A percentile compares a stretch with the other conserved stretches of the same genome.
Conservation (phyloP, 2,329 filamentous ascomycete genomes). For the Ceratocystis papillata region DNA sequence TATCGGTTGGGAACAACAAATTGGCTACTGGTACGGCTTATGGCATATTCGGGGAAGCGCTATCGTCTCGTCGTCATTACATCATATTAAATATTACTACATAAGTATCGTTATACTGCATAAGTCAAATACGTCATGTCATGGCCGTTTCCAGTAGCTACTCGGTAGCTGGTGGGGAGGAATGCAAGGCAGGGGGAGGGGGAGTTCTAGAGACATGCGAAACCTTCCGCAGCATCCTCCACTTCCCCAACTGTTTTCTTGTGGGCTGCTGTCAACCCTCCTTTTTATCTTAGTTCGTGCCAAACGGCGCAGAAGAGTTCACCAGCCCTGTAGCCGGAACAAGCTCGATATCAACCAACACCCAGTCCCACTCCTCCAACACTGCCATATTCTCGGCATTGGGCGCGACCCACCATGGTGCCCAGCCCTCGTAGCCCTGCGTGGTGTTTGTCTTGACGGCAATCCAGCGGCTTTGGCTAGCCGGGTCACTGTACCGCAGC, state of each 20-base stretch:
- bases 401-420: constrained; percentile 22
- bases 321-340: constrained; percentile 20
- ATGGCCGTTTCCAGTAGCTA: not conserved
- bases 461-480: constrained; percentile 17
- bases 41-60: not conserved
- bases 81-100: constrained; percentile 13
- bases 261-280: not conserved
- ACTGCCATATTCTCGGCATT: not conserved
- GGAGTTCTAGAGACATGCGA: not conserved
- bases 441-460: constrained; percentile 23
- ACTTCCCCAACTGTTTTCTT: not conserved
- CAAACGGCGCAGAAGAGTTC: constrained; percentile 22
- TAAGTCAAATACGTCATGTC: constrained; percentile 7
- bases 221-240: not conserved
- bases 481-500: constrained; percentile 17
- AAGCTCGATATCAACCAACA: constrained; percentile 20
- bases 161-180: not conserved
- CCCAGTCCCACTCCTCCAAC: constrained; percentile 19
- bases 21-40: not conserved
- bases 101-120: not conserved
- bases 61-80: no score
- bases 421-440: constrained; percentile 22
- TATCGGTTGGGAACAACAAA: not conserved
- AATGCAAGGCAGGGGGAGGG: not conserved
- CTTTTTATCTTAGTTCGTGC: constrained; percentile 16